A percentile compares a stretch with the other conserved stretches of the same genome.
These are phyloP conservation scores for Kregervanrija pseudodelftensis DNA, from an alignment of 805 yeast genomes.

Conservation along the genomic window DNA sequence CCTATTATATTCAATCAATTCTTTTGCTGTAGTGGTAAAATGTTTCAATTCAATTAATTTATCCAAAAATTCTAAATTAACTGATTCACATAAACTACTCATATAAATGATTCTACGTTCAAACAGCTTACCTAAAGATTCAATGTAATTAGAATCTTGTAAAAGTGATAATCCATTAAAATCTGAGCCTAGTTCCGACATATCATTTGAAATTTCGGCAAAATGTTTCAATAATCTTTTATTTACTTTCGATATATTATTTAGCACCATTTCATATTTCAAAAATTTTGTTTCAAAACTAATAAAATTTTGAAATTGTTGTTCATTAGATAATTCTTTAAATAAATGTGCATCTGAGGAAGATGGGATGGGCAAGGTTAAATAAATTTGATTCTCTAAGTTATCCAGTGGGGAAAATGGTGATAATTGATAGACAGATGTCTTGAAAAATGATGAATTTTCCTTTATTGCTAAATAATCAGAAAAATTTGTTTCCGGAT, in stretches of 20 bases:
- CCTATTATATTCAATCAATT: conserved; percentile 27
- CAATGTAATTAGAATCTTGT: conserved; percentile 40
- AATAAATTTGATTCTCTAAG: conserved; percentile 50
- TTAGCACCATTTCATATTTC: conserved; percentile 27
- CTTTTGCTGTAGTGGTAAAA: conserved; percentile 25
- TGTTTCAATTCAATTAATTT: conserved; percentile 28
- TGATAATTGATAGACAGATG: conserved; percentile 48
- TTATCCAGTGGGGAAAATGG: conserved; percentile 49
- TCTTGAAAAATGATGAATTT: conserved; percentile 42
- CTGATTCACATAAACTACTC: conserved; percentile 28
- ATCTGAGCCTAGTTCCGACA: conserved; percentile 44
- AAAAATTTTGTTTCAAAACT: conserved; percentile 26
- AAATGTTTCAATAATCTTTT: conserved; percentile 38
- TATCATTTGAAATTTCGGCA: conserved; percentile 39
- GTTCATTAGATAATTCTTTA: conserved; percentile 22
- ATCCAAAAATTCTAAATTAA: conserved; percentile 27
- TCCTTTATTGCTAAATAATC: conserved; percentile 62
- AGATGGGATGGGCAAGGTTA: conserved; percentile 54
- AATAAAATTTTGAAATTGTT: conserved; percentile 22
- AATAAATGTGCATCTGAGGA: conserved; percentile 19
- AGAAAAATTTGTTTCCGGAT: conserved; percentile 78
- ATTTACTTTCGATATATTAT: conserved; percentile 32
- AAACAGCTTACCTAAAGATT: conserved; percentile 78
- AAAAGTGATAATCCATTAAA: conserved; percentile 50
- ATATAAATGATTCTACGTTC: conserved; percentile 61